phyloP scores from a whole-genome alignment of 2,329 filamentous ascomycete species.

The Mycocentrospora acerina region DNA sequence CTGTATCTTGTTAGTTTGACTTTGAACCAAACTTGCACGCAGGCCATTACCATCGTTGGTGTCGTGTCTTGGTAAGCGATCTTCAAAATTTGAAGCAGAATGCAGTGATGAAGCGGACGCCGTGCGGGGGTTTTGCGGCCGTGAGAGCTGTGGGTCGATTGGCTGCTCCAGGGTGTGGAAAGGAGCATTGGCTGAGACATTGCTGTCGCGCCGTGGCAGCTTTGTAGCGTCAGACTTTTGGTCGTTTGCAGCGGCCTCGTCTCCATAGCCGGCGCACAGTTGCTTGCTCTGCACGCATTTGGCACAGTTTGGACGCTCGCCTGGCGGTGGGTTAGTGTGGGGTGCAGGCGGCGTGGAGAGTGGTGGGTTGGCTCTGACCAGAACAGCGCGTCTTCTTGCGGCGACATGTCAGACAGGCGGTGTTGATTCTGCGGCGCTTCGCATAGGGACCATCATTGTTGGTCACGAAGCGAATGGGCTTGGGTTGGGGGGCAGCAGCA shows the following conservation, averaged over 20 bases:
- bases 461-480: constrained; percentile 46
- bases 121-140: constrained; percentile 25
- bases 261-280: constrained; percentile 50
- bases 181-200: constrained; percentile 10
- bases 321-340: constrained; percentile 15
- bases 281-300: constrained; percentile 52
- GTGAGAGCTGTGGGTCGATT: constrained; percentile 26
- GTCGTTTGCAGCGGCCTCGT: constrained; percentile 30
- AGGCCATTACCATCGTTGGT: constrained; percentile 12
- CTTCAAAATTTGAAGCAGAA: constrained; percentile 22
- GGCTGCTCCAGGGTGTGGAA: constrained; percentile 20
- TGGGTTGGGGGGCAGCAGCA: constrained; percentile 32
- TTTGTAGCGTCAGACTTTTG: constrained; percentile 26
- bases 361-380: constrained; percentile 26
- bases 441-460: constrained; percentile 46
- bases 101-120: constrained; percentile 20
- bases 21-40: no score
- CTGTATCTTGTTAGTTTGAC: not conserved
- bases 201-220: constrained; percentile 14
- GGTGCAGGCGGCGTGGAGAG: constrained; percentile 22
- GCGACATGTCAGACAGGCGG: constrained; percentile 50
- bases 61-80: constrained; percentile 22
- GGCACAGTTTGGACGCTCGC: constrained; percentile 46
- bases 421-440: constrained; percentile 45
- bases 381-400: constrained; percentile 54